A percentile compares a stretch with the other conserved stretches of the same genome.
phyloP scores from a whole-genome alignment of 768 basidiomycete species.

The Fibroporia radiculosa region DNA sequence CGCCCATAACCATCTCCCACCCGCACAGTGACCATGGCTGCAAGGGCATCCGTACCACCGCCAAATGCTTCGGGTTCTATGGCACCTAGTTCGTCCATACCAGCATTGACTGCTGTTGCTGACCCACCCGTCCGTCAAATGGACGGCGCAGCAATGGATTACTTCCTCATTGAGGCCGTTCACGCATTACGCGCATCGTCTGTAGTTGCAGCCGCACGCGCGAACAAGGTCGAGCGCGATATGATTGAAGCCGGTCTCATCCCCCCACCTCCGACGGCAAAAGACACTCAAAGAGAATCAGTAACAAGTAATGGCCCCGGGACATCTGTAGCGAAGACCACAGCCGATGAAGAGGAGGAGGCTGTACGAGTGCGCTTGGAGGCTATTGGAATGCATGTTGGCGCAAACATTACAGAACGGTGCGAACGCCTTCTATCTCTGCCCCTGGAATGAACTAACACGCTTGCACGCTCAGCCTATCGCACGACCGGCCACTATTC shows the following conservation, averaged over 20 bases:
- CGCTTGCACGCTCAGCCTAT: constrained; percentile 42
- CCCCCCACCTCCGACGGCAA: constrained; percentile 36
- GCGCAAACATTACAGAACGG: constrained; percentile 82
- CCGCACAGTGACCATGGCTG: constrained; percentile 5
- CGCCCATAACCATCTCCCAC: background rate
- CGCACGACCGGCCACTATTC: constrained; percentile 67
- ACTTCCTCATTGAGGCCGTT: constrained; percentile 79
- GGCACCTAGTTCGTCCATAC: constrained; percentile 15
- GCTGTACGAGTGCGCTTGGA: constrained; percentile 64
- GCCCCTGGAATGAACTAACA: background rate
- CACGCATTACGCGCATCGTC: constrained; percentile 69
- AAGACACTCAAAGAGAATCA: constrained; percentile 34
- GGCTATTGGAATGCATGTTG: constrained; percentile 79
- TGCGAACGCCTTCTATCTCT: constrained; percentile 25
- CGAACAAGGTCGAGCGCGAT: constrained; percentile 65
- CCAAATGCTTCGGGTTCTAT: constrained; percentile 6
- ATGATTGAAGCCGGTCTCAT: constrained; percentile 76
- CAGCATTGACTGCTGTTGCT: constrained; percentile 44
- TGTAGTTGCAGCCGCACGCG: constrained; percentile 57
- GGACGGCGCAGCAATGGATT: constrained; percentile 71
- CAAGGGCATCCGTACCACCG: constrained; percentile 12
- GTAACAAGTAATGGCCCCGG: constrained; percentile 22
- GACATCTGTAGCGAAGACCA: constrained; percentile 12
- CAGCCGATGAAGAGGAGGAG: constrained; percentile 64
- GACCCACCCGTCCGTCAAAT: constrained; percentile 57